A percentile compares a stretch with the other conserved stretches of the same genome.
Evolutionary conservation across 208 protist genomes (phyloP).

Genomic region (Strigomonas culicis): DNA sequence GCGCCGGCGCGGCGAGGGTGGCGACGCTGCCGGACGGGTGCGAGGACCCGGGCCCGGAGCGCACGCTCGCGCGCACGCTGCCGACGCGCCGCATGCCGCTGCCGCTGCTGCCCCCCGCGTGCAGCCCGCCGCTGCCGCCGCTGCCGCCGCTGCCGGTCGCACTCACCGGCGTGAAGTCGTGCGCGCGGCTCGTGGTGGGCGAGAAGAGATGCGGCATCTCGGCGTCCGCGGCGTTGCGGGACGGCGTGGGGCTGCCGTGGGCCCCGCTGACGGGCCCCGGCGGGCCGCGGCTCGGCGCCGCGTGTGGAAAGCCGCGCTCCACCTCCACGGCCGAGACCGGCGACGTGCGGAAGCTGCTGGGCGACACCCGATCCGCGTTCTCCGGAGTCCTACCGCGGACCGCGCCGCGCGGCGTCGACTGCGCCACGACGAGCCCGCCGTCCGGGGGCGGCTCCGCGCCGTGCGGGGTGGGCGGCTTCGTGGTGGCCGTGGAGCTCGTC

Average conservation of each 20-base stretch:
- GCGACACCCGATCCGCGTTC: not conserved
- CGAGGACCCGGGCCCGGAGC: not conserved
- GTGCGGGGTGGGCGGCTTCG: not conserved
- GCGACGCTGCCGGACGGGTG: not conserved
- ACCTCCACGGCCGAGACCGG: too few species aligned
- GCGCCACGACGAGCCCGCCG: not conserved
- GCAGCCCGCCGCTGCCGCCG: conserved; percentile 1
- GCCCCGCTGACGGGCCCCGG: not conserved
- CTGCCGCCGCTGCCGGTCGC: conserved; percentile 7
- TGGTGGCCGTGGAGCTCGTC: not conserved
- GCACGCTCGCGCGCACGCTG: not conserved
- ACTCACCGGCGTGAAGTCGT: not conserved
- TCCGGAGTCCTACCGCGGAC: not conserved
- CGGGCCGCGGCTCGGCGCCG: not conserved
- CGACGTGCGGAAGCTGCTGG: too few species aligned
- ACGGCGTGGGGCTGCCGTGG: not conserved
- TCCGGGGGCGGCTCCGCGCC: not conserved
- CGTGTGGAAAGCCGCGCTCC: too few species aligned
- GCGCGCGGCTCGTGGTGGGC: conserved; percentile 1
- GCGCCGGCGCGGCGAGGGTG: not conserved
- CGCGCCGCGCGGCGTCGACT: too few species aligned
- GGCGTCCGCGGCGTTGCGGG: not conserved
- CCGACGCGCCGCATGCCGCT: conserved; percentile 5
- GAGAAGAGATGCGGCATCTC: conserved; percentile 9
- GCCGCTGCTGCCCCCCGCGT: not conserved